Evolutionary conservation across 2,329 filamentous ascomycete genomes (phyloP).

Genomic region (Chaetoscypha palmicola): DNA sequence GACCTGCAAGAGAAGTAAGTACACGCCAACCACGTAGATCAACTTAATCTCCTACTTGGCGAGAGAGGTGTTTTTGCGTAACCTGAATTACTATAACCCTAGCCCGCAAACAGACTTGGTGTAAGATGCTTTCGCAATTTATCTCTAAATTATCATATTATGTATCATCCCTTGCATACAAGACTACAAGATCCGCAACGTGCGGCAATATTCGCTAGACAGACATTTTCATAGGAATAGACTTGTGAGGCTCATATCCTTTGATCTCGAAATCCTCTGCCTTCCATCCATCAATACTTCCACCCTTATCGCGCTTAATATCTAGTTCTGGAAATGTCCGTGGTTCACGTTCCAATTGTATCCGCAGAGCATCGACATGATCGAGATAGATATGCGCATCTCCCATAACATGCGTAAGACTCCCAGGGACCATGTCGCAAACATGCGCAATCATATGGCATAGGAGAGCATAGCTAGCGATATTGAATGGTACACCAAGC

Average conservation of each 20-base stretch:
- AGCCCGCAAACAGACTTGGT: no score
- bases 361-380: slow-evolving; percentile 78
- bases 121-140: no score
- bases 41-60: no score
- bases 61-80: no score
- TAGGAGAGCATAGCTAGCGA: slow-evolving; percentile 85
- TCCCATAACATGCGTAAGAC: slow-evolving; percentile 90
- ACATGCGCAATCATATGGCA: slow-evolving; percentile 93
- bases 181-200: neutral
- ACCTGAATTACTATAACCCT: no score
- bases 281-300: slow-evolving; percentile 84
- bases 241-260: slow-evolving; percentile 85
- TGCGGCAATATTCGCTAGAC: slow-evolving; percentile 39
- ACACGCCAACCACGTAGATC: no score
- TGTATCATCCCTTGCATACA: no score
- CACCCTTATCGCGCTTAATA: slow-evolving; percentile 60
- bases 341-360: slow-evolving; percentile 75
- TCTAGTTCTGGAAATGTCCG: slow-evolving; percentile 71
- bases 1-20: no score
- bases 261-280: slow-evolving; percentile 80
- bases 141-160: no score
- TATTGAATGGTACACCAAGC: slow-evolving; percentile 91
- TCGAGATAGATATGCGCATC: slow-evolving; percentile 96
- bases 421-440: slow-evolving; percentile 76
- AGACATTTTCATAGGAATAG: slow-evolving; percentile 98